Base-by-base conservation (phyloP, 768 basidiomycete species). In the Tricholoma saponaceum region DNA sequence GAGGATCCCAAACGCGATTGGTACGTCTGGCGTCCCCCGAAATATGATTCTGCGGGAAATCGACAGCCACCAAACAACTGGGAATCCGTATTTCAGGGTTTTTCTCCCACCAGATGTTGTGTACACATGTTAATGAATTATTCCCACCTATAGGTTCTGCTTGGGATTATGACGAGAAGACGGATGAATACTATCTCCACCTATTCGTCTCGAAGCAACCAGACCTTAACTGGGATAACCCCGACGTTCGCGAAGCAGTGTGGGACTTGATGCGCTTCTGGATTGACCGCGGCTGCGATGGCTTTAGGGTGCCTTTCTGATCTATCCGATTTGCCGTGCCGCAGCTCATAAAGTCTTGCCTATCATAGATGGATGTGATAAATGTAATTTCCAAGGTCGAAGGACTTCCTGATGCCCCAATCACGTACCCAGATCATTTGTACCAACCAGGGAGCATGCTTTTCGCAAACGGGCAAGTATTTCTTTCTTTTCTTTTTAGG, bases 201-300 rank as follows among this genome's bases (percentile, higher is more conserved):
- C 63, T 89, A 1, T 91, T 83, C 69, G 72, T 81, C 54, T 65
- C 75, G 8, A 80, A 88, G 64, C 88, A 89, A 71, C 89, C 88
- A 0, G 90, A 90, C 65, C 68, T 90, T 14, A 90, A 92, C 66
- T 90, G 87, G 87, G 86, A 89, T 52, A 86, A 89, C 60, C 77
- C 79, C 0, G 77, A 78, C 6, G 81, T 87, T 1, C 74, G 84
- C 6, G 73, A 78, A 56, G 81, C 84, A 7, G 76, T 88, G 1
- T 85, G 77, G 70, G 82, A 85, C 32, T 65, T 84, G 47, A 86
- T 90, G 86, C 69, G 71, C 43, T 90, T 87, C 65, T 90, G 88
- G 89, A 74, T 89, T n/a, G 78, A 83, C 54, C 74, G 83, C 51
- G 89, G 90, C 0, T 84, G 85, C 59, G 87, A 90, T 59, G 90